Evolutionary conservation across 768 basidiomycete genomes (phyloP).

Genomic region (Russula earlei): DNA sequence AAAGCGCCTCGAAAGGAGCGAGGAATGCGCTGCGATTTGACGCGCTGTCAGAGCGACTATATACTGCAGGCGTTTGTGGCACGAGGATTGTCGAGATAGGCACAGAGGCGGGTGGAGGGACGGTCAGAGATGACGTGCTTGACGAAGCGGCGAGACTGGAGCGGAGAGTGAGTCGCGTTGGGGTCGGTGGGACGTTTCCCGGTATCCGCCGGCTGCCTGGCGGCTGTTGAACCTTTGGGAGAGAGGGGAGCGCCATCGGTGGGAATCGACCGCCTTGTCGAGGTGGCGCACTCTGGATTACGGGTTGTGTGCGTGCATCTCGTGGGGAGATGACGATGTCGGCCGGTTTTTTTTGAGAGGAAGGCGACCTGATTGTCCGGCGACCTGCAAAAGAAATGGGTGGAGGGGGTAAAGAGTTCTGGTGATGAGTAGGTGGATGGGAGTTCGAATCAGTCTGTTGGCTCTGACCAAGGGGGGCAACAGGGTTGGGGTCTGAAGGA

Average conservation of each 20-base stretch:
- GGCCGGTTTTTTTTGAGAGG: slow-evolving; percentile 56
- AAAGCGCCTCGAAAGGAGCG: slow-evolving; percentile 75
- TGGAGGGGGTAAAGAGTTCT: slow-evolving; percentile 50
- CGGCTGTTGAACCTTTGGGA: slow-evolving; percentile 17
- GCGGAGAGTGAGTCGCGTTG: slow-evolving; percentile 19
- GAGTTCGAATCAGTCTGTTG: slow-evolving; percentile 17
- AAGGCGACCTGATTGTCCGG: slow-evolving; percentile 52
- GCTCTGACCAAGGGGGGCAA: slow-evolving; percentile 24
- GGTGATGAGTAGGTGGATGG: slow-evolving; percentile 19
- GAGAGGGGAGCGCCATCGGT: slow-evolving; percentile 16
- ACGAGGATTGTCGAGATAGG: slow-evolving; percentile 59
- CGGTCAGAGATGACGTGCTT: slow-evolving; percentile 10
- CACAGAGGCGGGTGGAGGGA: slow-evolving; percentile 40
- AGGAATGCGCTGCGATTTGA: slow-evolving; percentile 70
- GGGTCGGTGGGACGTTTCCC: slow-evolving; percentile 19
- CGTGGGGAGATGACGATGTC: slow-evolving; percentile 72
- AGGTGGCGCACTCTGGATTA: slow-evolving; percentile 71
- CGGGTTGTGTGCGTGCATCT: slow-evolving; percentile 45
- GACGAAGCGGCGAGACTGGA: slow-evolving; percentile 21
- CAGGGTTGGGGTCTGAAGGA: slow-evolving; percentile 16
- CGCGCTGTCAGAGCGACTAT: slow-evolving; percentile 50
- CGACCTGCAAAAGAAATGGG: slow-evolving; percentile 73
- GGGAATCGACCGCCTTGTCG: slow-evolving; percentile 37
- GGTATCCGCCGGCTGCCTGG: slow-evolving; percentile 13
- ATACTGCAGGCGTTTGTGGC: slow-evolving; percentile 59